Base-by-base conservation (phyloP, 1,139 yeast genomes). In the Geotrichum klebahnii region DNA sequence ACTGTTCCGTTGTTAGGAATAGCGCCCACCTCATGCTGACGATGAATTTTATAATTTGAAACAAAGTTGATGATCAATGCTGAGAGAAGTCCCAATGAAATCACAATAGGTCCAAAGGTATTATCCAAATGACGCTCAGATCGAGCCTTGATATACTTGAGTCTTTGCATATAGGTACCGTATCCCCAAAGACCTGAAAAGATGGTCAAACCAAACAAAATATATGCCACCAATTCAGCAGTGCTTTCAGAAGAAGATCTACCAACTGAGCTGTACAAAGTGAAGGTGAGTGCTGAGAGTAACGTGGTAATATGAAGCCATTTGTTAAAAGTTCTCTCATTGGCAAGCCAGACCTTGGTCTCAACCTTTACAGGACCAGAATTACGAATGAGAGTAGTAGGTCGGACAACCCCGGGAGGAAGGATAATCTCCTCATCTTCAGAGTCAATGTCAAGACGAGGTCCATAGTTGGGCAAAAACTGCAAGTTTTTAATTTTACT, bases 311-410 rank as follows among this genome's bases (percentile, higher is more conserved):
- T 92, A 61, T 85, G 92, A 57, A 92, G 75, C 98, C 98, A 92
- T 68, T 95, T 80, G 73, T 87, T 84, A 70, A 90, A 90, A 2
- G 98, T 92, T 69, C 98, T 84, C 71, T 92, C 98, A 65, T 92
- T 92, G 31, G 98, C 98, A 56, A 92, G 75, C 97, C 98, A 92
- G 34, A 92, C 98, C 67, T 92, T 92, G 31, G 97, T 95, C 72
- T 92, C 98, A 51, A 92, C 89, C 67, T 85, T 89, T 53, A 89
- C 79, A 2, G 96, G 94, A 5, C 97, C 96, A 33, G 92, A 82
- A 65, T 89, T 89, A 64, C 90, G 86, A 61, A 92, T 76, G 70
- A 85, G 80, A 45, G 76, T 72, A 10, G 78, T 80, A 46, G 98
- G 98, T 64, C 83, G 85, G 46, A 76, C 74, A 16, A 92, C 97